Evolutionary conservation across 163 green algal species (phyloP), one percentile per base, ranked within the genome.

Genomic region (Chlamydomonas reinhardtii): DNA sequence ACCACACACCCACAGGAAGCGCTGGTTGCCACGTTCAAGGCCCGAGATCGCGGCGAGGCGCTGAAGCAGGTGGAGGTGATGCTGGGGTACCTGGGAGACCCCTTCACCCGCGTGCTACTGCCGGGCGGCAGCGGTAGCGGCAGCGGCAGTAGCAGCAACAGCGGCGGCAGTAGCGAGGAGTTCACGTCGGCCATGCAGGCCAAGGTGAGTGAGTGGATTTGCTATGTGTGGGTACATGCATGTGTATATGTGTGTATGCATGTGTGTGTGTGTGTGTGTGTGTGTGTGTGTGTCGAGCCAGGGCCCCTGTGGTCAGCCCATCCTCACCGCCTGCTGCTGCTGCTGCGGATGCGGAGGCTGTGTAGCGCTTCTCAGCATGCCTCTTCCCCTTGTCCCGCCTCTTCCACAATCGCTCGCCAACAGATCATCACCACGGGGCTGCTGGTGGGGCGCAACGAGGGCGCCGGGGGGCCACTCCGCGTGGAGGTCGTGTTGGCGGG

Each of bases 31-130:
- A 88, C 72, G 9, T 89, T 86, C 79, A 73, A 76, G 27, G 86
- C 89, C 25, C 29, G 14, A 24, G 68, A 34, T 27, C 48, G 65
- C 25, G 78, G 74, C 11, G 87, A 87, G 25, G 88, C 88, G 11
- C 61, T 83, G 22, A n/a, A 73, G 9, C 29, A 56, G 48, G 83
- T 83, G 24, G 39, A 85, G 5, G 4, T 74, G 62, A 43, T 93
- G 82, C 68, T 93, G 76, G 61, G 52, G 0, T 59, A 29, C 3
- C 78, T 91, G 77, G 87, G 69, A 12, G 89, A 93, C 78, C 89
- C 82, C 4, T 93, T 84, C 82, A 93, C 89, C 24, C 68, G 89
- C 24, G 37, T 93, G 43, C 82, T 93, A 61, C 73, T 73, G 37
- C 82, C 72, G 8, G 83, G 87, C 22, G 77, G 77, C 22, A 24